A percentile compares a stretch with the other conserved stretches of the same genome.
Conservation (phyloP, 2,329 filamentous ascomycete species). For the Spiromastix sp. region DNA sequence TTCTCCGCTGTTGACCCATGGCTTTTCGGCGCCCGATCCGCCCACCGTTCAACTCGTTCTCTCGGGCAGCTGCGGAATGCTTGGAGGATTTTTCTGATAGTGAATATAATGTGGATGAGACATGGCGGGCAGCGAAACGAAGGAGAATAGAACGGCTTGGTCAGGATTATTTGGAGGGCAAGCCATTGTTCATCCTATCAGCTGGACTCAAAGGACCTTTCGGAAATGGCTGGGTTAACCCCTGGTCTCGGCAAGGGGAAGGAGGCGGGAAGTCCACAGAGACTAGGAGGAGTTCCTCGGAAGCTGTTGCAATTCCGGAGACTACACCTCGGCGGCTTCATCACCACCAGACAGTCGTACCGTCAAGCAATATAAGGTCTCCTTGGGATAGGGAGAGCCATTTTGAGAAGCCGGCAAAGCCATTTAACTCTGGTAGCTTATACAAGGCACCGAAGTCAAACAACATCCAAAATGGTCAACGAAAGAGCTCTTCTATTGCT, state of each 20-base stretch:
- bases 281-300: neutral
- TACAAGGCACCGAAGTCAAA: no score
- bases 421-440: no score
- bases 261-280: no score
- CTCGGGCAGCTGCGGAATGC: constrained; percentile 16
- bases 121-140: constrained; percentile 25
- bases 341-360: no score
- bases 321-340: no score
- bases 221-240: constrained; percentile 35
- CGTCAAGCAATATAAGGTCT: no score
- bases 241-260: constrained; percentile 32
- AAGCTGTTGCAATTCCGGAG: neutral
- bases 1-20: constrained; percentile 3
- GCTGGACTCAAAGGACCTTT: constrained; percentile 37
- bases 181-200: constrained; percentile 34
- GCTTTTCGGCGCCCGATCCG: constrained; percentile 15
- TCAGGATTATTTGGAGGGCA: constrained; percentile 32
- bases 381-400: no score
- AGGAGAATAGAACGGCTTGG: constrained; percentile 33
- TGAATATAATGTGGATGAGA: constrained; percentile 29
- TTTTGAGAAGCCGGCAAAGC: no score
- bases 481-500: neutral
- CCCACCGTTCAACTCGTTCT: constrained; percentile 25
- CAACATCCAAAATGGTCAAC: neutral
- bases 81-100: constrained; percentile 20